These are phyloP conservation scores for Plasmodium berghei DNA, from an alignment of 169 alveolate genomes.

Conservation along the genomic window DNA sequence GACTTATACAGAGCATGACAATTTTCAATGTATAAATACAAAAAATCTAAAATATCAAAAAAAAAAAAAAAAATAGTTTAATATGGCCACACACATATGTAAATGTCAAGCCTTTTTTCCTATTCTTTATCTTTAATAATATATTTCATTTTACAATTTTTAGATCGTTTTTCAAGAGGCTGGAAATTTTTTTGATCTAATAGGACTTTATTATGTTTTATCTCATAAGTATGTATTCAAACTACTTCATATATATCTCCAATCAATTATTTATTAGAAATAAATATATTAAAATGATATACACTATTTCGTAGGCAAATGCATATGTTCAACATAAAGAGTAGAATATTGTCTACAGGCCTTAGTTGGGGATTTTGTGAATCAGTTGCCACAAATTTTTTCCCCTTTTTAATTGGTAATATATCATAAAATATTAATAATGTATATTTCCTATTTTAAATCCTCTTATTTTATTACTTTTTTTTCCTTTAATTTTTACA, in stretches of 20 bases:
- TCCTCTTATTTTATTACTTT: not conserved
- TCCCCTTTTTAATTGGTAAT: conserved; percentile 57
- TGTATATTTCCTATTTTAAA: not conserved
- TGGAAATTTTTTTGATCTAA: conserved; percentile 42
- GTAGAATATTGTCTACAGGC: conserved; percentile 67
- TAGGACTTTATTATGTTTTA: conserved; percentile 54
- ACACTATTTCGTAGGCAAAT: conserved; percentile 21
- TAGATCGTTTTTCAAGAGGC: conserved; percentile 60
- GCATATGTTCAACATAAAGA: conserved; percentile 28
- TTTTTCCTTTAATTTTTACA: not conserved
- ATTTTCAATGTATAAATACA: conserved; percentile 32
- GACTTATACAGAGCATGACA: conserved; percentile 56
- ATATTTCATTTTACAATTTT: too few species aligned
- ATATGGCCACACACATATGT: not conserved
- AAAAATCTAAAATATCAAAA: not conserved
- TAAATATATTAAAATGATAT: too few species aligned
- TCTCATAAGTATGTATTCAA: conserved; percentile 24
- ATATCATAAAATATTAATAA: not conserved
- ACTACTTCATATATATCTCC: too few species aligned
- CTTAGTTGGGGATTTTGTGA: conserved; percentile 73
- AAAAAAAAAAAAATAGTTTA: not conserved
- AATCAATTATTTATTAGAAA: too few species aligned
- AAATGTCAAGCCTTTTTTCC: not conserved
- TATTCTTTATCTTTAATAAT: not conserved
- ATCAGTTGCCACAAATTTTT: conserved; percentile 65